phyloP scores from a whole-genome alignment of 495 filamentous ascomycete species.

The Lindgomyces ingoldianus region DNA sequence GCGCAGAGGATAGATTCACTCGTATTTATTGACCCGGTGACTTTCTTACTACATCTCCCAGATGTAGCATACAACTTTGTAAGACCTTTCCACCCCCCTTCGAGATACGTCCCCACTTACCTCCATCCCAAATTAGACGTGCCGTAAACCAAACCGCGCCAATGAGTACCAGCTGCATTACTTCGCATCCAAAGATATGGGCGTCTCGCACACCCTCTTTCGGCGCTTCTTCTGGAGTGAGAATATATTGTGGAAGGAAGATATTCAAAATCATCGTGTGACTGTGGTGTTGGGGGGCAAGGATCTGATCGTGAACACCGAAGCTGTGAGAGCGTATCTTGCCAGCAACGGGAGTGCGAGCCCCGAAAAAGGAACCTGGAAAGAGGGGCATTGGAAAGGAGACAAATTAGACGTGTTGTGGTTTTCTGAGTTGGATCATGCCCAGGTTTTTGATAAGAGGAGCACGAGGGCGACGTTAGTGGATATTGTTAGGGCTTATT shows the following conservation, averaged over 20 bases:
- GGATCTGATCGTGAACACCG: slow-evolving; percentile 66
- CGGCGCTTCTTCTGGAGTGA: slow-evolving; percentile 69
- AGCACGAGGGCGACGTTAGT: slow-evolving; percentile 48
- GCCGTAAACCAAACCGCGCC: slow-evolving; percentile 53
- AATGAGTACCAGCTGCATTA: slow-evolving; percentile 68
- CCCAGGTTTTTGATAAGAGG: slow-evolving; percentile 62
- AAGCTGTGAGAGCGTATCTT: slow-evolving; percentile 59
- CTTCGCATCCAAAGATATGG: slow-evolving; percentile 65
- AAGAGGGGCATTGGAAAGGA: slow-evolving; percentile 48
- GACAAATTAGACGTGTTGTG: slow-evolving; percentile 61
- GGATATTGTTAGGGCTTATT: slow-evolving; percentile 45
- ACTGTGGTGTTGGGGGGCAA: slow-evolving; percentile 57
- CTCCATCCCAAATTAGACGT: background rate
- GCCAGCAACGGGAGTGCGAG: slow-evolving; percentile 24
- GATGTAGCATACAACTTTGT: slow-evolving; percentile 70
- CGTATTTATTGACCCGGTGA: slow-evolving; percentile 65
- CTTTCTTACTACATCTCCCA: slow-evolving; percentile 64
- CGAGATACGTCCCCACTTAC: background rate
- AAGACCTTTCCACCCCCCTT: background rate
- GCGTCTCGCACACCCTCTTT: slow-evolving; percentile 58
- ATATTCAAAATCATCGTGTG: slow-evolving; percentile 51
- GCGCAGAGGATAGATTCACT: slow-evolving; percentile 49
- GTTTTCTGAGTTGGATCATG: slow-evolving; percentile 65
- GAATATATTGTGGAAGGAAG: slow-evolving; percentile 66
- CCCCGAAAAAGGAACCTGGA: slow-evolving; percentile 41